Conservation (phyloP, 2,329 filamentous ascomycete species). For the Cercospora sesami region DNA sequence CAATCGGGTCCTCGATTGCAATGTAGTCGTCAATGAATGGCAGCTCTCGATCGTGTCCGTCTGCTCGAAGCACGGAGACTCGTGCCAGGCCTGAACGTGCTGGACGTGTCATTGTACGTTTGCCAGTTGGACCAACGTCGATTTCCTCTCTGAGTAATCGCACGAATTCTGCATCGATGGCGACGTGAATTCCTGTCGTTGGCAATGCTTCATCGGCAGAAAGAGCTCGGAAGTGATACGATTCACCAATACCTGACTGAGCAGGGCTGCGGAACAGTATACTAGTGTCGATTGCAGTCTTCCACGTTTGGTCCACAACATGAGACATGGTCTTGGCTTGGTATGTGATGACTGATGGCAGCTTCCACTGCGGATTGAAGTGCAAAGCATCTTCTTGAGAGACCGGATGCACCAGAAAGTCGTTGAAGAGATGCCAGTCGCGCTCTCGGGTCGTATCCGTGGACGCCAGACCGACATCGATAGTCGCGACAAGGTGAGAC, state of each 20-base stretch:
- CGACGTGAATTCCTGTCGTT: slow-evolving; percentile 66
- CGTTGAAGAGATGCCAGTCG: slow-evolving; percentile 96
- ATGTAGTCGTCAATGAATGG: slow-evolving; percentile 99
- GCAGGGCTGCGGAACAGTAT: slow-evolving; percentile 76
- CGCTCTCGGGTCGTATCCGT: slow-evolving; percentile 58
- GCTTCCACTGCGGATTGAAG: slow-evolving; percentile 90
- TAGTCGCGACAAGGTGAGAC: slow-evolving; percentile 84
- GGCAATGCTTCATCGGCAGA: slow-evolving; percentile 55
- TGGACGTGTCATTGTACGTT: slow-evolving; percentile 86
- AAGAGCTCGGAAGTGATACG: slow-evolving; percentile 34
- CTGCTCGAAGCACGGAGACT: slow-evolving; percentile 82
- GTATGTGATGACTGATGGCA: slow-evolving; percentile 82
- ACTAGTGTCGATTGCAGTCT: slow-evolving; percentile 76
- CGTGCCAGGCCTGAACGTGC: slow-evolving; percentile 89
- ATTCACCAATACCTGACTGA: slow-evolving; percentile 39
- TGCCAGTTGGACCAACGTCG: slow-evolving; percentile 91
- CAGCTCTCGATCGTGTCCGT: slow-evolving; percentile 72
- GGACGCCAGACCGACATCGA: slow-evolving; percentile 74
- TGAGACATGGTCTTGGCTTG: slow-evolving; percentile 81
- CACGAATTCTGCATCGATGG: slow-evolving; percentile 95
- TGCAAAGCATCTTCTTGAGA: slow-evolving; percentile 79
- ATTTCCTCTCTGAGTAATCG: slow-evolving; percentile 90
- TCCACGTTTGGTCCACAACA: slow-evolving; percentile 83
- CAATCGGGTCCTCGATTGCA: slow-evolving; percentile 81
- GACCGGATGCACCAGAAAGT: slow-evolving; percentile 85